Conservation (phyloP, 2,329 filamentous ascomycete species). For the Claviceps cyperi region DNA sequence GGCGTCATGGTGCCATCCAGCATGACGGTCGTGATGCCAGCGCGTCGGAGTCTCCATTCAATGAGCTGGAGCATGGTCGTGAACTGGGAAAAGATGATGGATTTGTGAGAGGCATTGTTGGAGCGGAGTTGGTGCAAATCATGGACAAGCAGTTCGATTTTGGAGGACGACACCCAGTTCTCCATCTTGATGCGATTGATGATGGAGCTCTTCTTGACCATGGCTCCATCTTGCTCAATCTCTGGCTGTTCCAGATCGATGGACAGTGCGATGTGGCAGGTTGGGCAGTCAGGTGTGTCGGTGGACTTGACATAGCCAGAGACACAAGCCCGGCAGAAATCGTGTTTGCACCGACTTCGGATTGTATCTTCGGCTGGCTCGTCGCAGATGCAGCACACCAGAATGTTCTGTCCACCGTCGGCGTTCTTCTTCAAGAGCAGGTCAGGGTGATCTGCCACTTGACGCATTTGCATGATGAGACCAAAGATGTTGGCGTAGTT, state of each 20-base stretch:
- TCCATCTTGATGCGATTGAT: conserved; percentile 99
- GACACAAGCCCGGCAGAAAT: conserved; percentile 36
- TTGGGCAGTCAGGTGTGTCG: conserved; percentile 67
- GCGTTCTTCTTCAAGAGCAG: conserved; percentile 78
- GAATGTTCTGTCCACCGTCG: conserved; percentile 74
- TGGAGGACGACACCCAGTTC: conserved; percentile 95
- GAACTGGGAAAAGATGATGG: conserved; percentile 95
- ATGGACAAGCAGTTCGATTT: conserved; percentile 92
- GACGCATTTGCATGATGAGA: conserved; percentile 98
- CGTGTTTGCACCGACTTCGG: conserved; percentile 80
- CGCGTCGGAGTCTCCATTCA: conserved; percentile 88
- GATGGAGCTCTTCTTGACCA: conserved; percentile 89
- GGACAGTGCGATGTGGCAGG: conserved; percentile 75
- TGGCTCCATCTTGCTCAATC: conserved; percentile 76
- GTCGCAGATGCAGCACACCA: conserved; percentile 91
- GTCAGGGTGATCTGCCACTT: conserved; percentile 93
- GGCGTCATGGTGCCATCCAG: conserved; percentile 96
- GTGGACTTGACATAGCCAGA: conserved; percentile 55
- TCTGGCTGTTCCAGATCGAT: conserved; percentile 94
- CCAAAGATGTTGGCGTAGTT: conserved; percentile 99
- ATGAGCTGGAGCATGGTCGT: conserved; percentile 95
- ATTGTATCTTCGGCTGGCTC: conserved; percentile 92
- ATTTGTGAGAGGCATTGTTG: conserved; percentile 87
- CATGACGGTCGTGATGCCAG: conserved; percentile 98
- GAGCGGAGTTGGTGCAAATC: conserved; percentile 85